Evolutionary conservation across 2,329 filamentous ascomycete species (phyloP).

Genomic region (Cytospora mali): DNA sequence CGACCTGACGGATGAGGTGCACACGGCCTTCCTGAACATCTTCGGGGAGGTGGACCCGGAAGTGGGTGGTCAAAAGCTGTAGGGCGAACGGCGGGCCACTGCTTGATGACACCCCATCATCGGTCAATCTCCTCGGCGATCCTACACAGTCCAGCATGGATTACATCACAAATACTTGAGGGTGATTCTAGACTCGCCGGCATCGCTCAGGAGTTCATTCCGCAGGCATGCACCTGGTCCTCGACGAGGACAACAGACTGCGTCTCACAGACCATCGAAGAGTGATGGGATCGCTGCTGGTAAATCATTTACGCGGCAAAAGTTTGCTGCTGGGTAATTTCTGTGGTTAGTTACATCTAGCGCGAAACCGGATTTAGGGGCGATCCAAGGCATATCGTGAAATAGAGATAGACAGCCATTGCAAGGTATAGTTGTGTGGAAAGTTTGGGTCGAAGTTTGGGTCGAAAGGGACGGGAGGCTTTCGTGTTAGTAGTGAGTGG

Average conservation of each 20-base stretch:
- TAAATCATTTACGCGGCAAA: no score
- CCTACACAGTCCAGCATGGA: background rate
- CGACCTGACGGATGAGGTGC: conserved; percentile 89
- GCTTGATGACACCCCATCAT: background rate
- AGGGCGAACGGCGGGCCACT: background rate
- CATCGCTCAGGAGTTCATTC: background rate
- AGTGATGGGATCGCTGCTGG: no score
- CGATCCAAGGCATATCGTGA: background rate
- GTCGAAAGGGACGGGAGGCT: no score
- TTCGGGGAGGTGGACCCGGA: conserved; percentile 70
- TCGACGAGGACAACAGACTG: no score
- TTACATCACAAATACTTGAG: background rate
- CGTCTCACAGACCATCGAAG: background rate
- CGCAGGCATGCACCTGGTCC: no score
- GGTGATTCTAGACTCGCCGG: background rate
- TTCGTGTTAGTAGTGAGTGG: no score
- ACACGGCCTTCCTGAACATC: conserved; percentile 75
- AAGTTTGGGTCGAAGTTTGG: no score
- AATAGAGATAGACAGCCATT: background rate
- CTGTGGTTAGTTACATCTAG: no score
- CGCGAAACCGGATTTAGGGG: background rate
- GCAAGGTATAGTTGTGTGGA: background rate
- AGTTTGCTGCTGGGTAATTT: background rate
- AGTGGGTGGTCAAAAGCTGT: conserved; percentile 41
- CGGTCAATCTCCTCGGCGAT: background rate